phyloP scores from a whole-genome alignment of 176 grass and related monocot genomes.

The Olyra latifolia region DNA sequence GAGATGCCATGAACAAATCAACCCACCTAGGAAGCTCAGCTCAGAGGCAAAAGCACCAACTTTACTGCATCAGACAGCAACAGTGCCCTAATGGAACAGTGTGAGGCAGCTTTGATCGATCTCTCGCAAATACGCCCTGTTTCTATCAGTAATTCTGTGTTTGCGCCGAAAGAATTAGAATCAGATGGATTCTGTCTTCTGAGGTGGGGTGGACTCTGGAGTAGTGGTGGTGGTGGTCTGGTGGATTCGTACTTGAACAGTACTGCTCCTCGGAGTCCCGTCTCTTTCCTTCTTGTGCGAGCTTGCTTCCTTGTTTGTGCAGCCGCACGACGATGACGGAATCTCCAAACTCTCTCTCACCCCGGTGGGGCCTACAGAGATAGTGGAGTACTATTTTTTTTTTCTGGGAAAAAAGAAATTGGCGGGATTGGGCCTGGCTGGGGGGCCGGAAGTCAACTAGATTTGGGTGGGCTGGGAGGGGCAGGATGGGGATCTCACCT shows the following conservation, averaged over 20 bases:
- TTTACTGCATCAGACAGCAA: not conserved
- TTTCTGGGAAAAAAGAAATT: not conserved
- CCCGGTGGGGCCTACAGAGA: not conserved
- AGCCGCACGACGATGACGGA: constrained; percentile 41
- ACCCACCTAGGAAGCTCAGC: constrained; percentile 32
- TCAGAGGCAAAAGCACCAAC: not conserved
- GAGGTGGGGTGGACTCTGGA: too few species aligned
- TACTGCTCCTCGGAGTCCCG: constrained; percentile 24
- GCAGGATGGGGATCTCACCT: not conserved
- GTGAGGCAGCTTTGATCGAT: not conserved
- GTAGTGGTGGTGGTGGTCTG: not conserved
- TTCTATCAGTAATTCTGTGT: not conserved
- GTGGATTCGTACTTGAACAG: constrained; percentile 31
- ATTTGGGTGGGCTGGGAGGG: not conserved
- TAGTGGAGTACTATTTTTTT: not conserved
- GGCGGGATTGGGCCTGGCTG: not conserved
- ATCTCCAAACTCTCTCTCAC: not conserved
- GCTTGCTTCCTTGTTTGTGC: constrained; percentile 44
- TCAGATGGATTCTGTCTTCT: constrained; percentile 22
- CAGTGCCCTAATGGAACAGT: not conserved
- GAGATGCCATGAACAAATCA: not conserved
- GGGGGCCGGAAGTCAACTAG: constrained; percentile 14
- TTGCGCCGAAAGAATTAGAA: not conserved
- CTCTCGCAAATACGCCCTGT: not conserved
- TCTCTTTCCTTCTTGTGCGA: not conserved